Evolutionary conservation across 345 rosid species (phyloP), one percentile per base, ranked within the genome.

Genomic region (Dipteronia sinensis): DNA sequence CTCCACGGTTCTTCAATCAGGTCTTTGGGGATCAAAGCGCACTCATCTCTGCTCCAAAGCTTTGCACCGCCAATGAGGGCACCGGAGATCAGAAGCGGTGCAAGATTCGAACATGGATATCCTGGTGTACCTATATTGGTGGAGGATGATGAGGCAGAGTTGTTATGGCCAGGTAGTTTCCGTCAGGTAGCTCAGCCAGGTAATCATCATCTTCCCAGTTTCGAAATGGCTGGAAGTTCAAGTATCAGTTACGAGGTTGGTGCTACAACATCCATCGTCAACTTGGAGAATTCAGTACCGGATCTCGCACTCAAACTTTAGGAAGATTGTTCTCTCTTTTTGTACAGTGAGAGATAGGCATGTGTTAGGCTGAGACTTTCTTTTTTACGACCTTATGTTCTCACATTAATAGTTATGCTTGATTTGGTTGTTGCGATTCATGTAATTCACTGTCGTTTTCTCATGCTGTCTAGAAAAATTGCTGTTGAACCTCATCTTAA

Each of bases 121-220:
- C 76, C 83, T 3, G 83, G 92, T 74, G 62, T 82, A 25, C 93
- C 94, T 2, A 75, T 87, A 25, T 88, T 73, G 53, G 6, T 87
- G 61, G 93, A 92, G 64, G 94, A 89, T 0, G 90, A 90, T 13
- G 90, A 86, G 74, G 83, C 86, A 8, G 94, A 89, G 83, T 68
- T 89, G 73, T 72, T 90, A 7, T 92, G 97, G 94, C 97, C 94
- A 0, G 97, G 97, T 65, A 90, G 97, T 81, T 92, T 90, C 76
- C 89, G 88, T 65, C 89, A 84, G 79, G 83, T 72, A 51, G 75
- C 70, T 70, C 84, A 82, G 17, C 77, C 77, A 59, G 78, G 78
- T 19, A 71, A 72, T 20, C 11, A 69, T 34, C 10, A 64, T 76
- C 76, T 63, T 58, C 87, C 76, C 46, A 72, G 86, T 65, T 83